Conservation (phyloP, 2,329 filamentous ascomycete genomes). For the Cladosporium cucumerinum region DNA sequence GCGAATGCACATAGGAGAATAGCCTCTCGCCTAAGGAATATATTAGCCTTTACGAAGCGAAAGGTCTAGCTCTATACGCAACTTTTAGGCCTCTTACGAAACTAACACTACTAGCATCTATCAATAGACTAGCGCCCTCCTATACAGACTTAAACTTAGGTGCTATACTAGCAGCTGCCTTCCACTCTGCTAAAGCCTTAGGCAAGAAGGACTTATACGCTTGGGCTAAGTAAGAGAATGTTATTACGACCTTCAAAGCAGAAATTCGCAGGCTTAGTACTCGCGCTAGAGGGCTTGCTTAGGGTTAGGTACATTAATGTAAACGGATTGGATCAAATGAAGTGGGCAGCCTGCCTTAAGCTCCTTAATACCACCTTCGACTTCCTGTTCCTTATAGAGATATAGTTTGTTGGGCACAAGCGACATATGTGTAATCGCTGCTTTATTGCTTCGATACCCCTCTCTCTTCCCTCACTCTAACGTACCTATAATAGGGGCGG, state of each 20-base stretch:
- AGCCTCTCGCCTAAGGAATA: background rate
- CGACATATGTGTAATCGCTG: background rate
- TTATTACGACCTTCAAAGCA: background rate
- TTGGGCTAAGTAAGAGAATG: background rate
- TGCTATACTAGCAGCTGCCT: background rate
- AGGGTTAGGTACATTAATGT: background rate
- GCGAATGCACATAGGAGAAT: too few relatives aligned
- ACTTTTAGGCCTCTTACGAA: background rate
- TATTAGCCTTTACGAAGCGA: background rate
- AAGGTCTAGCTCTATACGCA: background rate
- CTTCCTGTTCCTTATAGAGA: constrained; percentile 3
- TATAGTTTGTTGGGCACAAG: background rate
- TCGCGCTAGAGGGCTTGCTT: background rate
- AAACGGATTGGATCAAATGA: background rate
- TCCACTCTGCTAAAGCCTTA: background rate
- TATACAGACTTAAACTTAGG: background rate
- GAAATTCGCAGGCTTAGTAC: background rate
- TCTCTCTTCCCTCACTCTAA: background rate
- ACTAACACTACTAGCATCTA: background rate
- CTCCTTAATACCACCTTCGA: background rate
- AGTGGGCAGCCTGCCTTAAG: background rate
- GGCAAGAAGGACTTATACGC: background rate
- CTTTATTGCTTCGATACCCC: background rate
- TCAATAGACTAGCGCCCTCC: background rate
- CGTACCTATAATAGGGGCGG: background rate